Base-by-base conservation (phyloP, 768 basidiomycete genomes). In the Suillus clintonianus region DNA sequence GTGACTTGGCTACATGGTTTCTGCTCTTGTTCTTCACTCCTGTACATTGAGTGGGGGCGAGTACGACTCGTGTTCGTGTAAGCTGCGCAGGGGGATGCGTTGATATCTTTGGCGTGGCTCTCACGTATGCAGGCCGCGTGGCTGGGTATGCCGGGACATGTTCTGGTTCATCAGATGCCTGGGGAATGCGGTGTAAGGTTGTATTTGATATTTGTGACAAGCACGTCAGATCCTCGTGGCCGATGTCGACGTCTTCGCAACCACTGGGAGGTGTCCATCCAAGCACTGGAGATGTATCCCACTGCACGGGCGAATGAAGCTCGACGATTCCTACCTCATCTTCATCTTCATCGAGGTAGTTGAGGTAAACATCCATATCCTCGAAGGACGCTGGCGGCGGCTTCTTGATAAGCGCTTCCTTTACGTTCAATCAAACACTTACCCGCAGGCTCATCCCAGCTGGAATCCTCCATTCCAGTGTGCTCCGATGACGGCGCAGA, bases 211-310 rank as follows among this genome's bases (percentile, higher is more conserved):
- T 13, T 53, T 62, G 67, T 6, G 69, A 65, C 7, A 65, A 61
- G 30, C 37, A 48, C 60, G 60, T 62, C 17, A 32, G 11, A 48
- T 63, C 45, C 41, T 62, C 15, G 22, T 69, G 8, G 56, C 64
- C 57, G 32, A 74, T 63, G 30, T 75, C 75, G 32, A 74, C 57
- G 27, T 64, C 71, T 56, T 65, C 67, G 13, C 63, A 71, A 30
- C 73, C 73, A 8, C 63, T 60, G 17, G 73, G 70, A 57, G 73
- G 73, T 1, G 61, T 62, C 73, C 73, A 74, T 60, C 73, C 75
- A 5, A 30, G 63, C 50, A 76, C 64, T 3, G 39, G 53, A 39
- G 65, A 22, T 11, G 51, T n/a, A 19, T 32, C 13, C 43, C 32
- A 14, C 32, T 34, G 24, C 13, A 39, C 17, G 10, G 24, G 24